These are phyloP conservation scores for Citrus glauca DNA, from an alignment of 345 rosid species.

Conservation along the genomic window DNA sequence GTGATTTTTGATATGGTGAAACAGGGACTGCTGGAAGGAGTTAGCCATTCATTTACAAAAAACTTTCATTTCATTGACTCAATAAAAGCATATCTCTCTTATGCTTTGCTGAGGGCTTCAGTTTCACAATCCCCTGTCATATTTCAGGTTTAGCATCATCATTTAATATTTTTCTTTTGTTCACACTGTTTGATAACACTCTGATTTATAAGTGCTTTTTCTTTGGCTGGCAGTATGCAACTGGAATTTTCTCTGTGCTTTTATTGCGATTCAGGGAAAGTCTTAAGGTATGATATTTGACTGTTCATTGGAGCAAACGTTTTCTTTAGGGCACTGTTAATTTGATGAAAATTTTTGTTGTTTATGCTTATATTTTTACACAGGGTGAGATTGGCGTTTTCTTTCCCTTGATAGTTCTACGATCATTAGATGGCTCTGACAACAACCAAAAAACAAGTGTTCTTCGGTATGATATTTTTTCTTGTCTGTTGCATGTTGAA, in stretches of 20 bases:
- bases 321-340: neutral
- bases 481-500: constrained; percentile 18
- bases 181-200: constrained; percentile 10
- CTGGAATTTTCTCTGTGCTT: constrained; percentile 94
- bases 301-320: constrained; percentile 15
- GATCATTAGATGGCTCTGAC: constrained; percentile 82
- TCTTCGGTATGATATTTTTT: constrained; percentile 60
- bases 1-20: constrained; percentile 19
- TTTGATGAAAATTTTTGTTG: neutral
- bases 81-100: constrained; percentile 94
- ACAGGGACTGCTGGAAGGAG: constrained; percentile 95
- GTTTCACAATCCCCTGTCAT: constrained; percentile 84
- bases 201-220: constrained; percentile 15
- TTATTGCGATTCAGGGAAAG: constrained; percentile 88
- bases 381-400: constrained; percentile 97
- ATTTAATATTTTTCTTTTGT: constrained; percentile 13
- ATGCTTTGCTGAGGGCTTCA: constrained; percentile 92
- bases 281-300: constrained; percentile 70
- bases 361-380: constrained; percentile 19
- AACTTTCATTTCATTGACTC: constrained; percentile 97
- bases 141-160: constrained; percentile 67
- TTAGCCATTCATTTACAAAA: constrained; percentile 88
- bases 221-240: constrained; percentile 76
- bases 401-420: constrained; percentile 88
- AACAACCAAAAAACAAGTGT: constrained; percentile 79